phyloP scores from a whole-genome alignment of 306 rosid species.

The Aeschynomene evenia region DNA sequence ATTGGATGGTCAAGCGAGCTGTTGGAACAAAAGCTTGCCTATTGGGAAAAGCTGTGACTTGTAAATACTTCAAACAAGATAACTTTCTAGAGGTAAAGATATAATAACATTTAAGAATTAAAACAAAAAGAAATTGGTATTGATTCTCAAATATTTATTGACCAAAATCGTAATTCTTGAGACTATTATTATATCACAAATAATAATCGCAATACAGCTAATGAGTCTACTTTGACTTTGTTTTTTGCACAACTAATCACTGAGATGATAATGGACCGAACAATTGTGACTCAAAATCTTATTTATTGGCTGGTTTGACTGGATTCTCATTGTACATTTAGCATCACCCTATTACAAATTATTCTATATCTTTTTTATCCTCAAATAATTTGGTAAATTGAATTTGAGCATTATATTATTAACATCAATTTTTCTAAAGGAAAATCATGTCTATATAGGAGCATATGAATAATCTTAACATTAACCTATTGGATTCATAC shows the following conservation, averaged over 20 bases:
- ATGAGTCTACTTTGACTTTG: too few species aligned
- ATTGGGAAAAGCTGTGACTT: slow-evolving; percentile 86
- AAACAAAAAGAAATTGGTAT: background rate
- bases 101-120: background rate
- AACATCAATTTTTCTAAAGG: background rate
- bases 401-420: background rate
- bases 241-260: too few species aligned
- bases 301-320: too few species aligned
- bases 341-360: too few species aligned
- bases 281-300: too few species aligned
- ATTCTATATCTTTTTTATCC: background rate
- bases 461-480: background rate
- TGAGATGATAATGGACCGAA: too few species aligned
- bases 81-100: slow-evolving; percentile 84
- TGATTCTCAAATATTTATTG: background rate
- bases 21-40: slow-evolving; percentile 99
- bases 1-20: slow-evolving; percentile 99
- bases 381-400: background rate
- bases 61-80: slow-evolving; percentile 78
- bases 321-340: too few species aligned
- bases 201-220: too few species aligned
- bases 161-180: background rate
- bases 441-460: background rate
- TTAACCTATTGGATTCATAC: background rate
- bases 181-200: too few species aligned